Percentiles rank a stretch among this genome's conserved stretches.
These are phyloP conservation scores for Apiospora hydei DNA, from an alignment of 2,329 filamentous ascomycete genomes.

Conservation along the genomic window DNA sequence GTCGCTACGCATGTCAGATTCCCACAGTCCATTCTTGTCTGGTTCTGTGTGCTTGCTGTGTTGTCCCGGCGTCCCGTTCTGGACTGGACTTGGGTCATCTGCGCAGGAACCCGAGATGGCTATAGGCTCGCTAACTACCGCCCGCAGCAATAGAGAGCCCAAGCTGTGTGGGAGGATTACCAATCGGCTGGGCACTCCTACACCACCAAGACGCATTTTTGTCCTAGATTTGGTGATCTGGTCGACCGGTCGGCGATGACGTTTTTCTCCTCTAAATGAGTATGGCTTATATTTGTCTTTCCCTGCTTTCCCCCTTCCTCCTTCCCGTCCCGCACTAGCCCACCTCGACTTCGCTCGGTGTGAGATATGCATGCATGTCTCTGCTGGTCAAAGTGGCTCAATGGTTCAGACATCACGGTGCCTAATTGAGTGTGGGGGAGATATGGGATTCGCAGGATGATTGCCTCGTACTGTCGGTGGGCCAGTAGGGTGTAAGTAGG, in stretches of 20 bases:
- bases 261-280: not conserved
- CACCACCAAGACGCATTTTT: not conserved
- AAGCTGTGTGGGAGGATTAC: not conserved
- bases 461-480: not conserved
- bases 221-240: slow-evolving; percentile 2
- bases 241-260: slow-evolving; percentile 14
- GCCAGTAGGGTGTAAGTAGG: not conserved
- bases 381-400: not conserved
- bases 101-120: slow-evolving; percentile 45
- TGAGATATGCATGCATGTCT: slow-evolving; percentile 21
- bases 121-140: slow-evolving; percentile 37
- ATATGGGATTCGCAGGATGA: not conserved
- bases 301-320: not conserved
- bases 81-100: slow-evolving; percentile 38
- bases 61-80: not conserved
- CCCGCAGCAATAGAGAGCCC: not conserved
- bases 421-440: slow-evolving; percentile 12
- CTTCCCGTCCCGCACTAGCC: slow-evolving; percentile 3
- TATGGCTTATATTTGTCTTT: not conserved
- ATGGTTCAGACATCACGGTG: slow-evolving; percentile 12
- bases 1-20: slow-evolving; percentile 2
- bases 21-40: slow-evolving; percentile 10
- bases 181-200: slow-evolving; percentile 16
- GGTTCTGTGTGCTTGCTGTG: slow-evolving; percentile 1
- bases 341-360: not conserved